A percentile compares a stretch with the other conserved stretches of the same genome.
Evolutionary conservation across 1,284 basidiomycete species (phyloP).

Genomic region (Fereydounia khargensis): DNA sequence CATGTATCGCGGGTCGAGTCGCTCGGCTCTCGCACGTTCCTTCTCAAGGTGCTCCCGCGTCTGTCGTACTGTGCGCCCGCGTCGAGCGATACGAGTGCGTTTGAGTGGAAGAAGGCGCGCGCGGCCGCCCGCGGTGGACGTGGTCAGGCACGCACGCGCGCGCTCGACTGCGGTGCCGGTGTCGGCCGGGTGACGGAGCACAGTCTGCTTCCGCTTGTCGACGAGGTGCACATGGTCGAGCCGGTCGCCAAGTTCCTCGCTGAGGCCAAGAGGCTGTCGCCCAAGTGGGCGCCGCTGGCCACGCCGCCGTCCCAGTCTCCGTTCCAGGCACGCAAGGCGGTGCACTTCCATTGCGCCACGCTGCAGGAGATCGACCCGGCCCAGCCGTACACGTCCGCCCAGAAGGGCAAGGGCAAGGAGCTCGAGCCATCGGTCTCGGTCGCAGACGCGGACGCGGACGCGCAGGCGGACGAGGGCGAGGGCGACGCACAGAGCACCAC

Average conservation of each 20-base stretch:
- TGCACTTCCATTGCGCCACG: slow-evolving; percentile 50
- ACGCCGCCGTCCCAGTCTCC: slow-evolving; percentile 33
- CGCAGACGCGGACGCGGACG: slow-evolving; percentile 7
- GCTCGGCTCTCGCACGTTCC: slow-evolving; percentile 52
- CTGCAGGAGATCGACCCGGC: slow-evolving; percentile 49
- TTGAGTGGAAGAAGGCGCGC: slow-evolving; percentile 36
- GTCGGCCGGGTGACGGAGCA: slow-evolving; percentile 53
- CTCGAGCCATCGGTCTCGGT: slow-evolving; percentile 19
- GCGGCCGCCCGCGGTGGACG: slow-evolving; percentile 38
- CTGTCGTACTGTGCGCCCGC: slow-evolving; percentile 45
- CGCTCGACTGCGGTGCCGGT: slow-evolving; percentile 54
- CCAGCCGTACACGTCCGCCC: slow-evolving; percentile 23
- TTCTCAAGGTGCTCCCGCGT: slow-evolving; percentile 43
- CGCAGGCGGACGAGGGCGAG: slow-evolving; percentile 3
- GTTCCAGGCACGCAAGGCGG: slow-evolving; percentile 47
- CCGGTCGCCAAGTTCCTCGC: slow-evolving; percentile 51
- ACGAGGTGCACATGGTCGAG: slow-evolving; percentile 55
- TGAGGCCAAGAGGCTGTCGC: slow-evolving; percentile 41
- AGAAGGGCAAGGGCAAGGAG: slow-evolving; percentile 5
- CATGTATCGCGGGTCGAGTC: slow-evolving; percentile 53
- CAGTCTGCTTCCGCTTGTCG: slow-evolving; percentile 48
- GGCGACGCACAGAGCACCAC: not conserved
- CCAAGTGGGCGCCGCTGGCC: slow-evolving; percentile 33
- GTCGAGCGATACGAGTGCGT: slow-evolving; percentile 28
- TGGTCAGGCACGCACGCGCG: slow-evolving; percentile 40